A percentile compares a stretch with the other conserved stretches of the same genome.
Conservation (phyloP, 225 moss, liverwort and hornwort species). For the Antitrichia curtipendula region DNA sequence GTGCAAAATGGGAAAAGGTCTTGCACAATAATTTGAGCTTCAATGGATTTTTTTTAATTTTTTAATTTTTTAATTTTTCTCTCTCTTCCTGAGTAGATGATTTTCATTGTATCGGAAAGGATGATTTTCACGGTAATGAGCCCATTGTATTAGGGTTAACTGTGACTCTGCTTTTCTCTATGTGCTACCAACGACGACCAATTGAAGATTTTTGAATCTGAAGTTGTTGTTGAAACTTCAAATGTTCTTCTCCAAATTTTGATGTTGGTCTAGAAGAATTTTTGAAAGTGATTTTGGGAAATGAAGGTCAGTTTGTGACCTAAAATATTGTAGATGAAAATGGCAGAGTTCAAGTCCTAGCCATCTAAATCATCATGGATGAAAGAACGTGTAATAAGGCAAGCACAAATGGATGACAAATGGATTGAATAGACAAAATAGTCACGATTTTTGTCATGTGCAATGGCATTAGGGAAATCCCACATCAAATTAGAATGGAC, state of each 20-base stretch:
- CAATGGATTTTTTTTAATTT: neutral
- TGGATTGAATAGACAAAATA: neutral
- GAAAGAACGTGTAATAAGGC: neutral
- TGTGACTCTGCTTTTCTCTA: neutral
- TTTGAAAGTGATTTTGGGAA: neutral
- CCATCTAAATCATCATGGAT: neutral
- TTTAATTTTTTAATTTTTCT: no score
- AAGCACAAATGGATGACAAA: rapidly evolving
- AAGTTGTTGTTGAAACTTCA: neutral
- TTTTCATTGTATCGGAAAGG: rapidly evolving
- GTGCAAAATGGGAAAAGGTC: neutral
- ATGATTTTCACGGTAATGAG: neutral
- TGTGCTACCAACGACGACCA: rapidly evolving
- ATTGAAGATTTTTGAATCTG: neutral
- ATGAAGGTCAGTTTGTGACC: rapidly evolving
- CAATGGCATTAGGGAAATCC: rapidly evolving
- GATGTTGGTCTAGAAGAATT: neutral
- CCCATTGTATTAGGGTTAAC: neutral
- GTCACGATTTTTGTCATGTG: neutral
- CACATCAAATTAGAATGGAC: neutral
- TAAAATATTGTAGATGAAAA: neutral
- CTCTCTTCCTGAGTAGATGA: neutral
- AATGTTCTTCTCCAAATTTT: neutral
- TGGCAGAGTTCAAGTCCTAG: no score
- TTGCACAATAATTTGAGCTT: neutral